These are phyloP conservation scores for Lodderomyces elongisporus DNA, from an alignment of 1,139 yeast genomes.

Conservation along the genomic window DNA sequence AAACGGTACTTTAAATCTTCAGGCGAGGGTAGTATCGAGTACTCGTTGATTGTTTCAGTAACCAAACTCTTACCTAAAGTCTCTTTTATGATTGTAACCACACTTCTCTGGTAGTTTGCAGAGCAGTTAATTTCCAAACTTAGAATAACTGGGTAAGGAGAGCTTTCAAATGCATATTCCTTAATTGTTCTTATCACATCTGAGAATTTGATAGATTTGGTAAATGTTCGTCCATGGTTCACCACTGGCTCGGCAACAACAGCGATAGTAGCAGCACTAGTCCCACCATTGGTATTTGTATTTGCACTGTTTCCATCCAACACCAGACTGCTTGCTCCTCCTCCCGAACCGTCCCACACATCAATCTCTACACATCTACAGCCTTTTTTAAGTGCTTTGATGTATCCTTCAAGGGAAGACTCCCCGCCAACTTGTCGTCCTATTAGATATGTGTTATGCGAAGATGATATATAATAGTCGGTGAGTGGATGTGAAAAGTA, in stretches of 20 bases:
- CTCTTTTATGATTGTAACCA: conserved; percentile 48
- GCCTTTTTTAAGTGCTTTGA: conserved; percentile 84
- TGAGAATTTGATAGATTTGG: conserved; percentile 62
- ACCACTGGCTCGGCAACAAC: conserved; percentile 71
- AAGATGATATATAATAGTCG: conserved; percentile 84
- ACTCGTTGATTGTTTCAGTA: conserved; percentile 31
- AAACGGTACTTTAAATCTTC: conserved; percentile 61
- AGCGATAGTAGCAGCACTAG: conserved; percentile 1
- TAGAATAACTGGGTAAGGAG: conserved; percentile 82
- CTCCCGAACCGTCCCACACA: conserved; percentile 79
- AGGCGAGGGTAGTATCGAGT: conserved; percentile 62
- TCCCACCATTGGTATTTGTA: neutral
- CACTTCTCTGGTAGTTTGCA: conserved; percentile 54
- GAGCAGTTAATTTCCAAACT: conserved; percentile 85
- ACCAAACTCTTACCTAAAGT: conserved; percentile 59
- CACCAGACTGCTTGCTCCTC: conserved; percentile 1
- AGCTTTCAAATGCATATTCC: conserved; percentile 78
- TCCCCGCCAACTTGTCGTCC: conserved; percentile 93
- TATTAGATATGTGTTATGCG: conserved; percentile 87
- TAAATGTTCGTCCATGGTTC: conserved; percentile 82
- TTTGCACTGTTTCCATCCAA: neutral
- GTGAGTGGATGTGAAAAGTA: conserved; percentile 68
- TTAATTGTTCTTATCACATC: conserved; percentile 70
- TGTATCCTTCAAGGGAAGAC: conserved; percentile 86
- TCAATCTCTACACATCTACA: conserved; percentile 93